phyloP scores from a whole-genome alignment of 2,329 filamentous ascomycete species.

The Clarireedia sp. region DNA sequence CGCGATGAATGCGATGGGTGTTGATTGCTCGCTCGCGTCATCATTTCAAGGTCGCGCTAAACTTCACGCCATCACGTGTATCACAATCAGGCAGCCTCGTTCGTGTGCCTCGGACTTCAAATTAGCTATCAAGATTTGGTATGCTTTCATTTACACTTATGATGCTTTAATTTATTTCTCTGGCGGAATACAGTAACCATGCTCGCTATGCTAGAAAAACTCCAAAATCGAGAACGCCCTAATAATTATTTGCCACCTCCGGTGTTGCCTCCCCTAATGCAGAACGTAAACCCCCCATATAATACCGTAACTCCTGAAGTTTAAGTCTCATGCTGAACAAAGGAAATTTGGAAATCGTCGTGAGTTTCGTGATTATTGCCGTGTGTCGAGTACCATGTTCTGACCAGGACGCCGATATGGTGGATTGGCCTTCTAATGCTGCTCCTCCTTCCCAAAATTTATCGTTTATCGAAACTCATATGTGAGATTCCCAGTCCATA shows the following conservation, averaged over 20 bases:
- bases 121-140: background rate
- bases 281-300: conserved; percentile 14
- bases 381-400: conserved; percentile 10
- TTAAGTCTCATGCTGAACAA: conserved; percentile 16
- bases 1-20: background rate
- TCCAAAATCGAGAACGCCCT: conserved; percentile 25
- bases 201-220: conserved; percentile 8
- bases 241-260: conserved; percentile 17
- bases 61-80: conserved; percentile 6
- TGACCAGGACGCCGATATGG: conserved; percentile 9
- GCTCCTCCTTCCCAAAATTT: background rate
- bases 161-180: background rate
- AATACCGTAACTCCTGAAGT: conserved; percentile 21
- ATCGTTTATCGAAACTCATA: conserved; percentile 1
- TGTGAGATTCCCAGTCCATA: conserved; percentile 12
- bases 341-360: conserved; percentile 24
- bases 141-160: background rate
- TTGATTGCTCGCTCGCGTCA: conserved; percentile 4
- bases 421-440: conserved; percentile 8
- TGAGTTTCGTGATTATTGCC: conserved; percentile 26
- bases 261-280: conserved; percentile 18
- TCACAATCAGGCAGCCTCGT: background rate
- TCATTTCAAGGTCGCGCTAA: conserved; percentile 3
- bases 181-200: background rate
- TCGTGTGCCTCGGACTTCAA: background rate